Base-by-base conservation (phyloP, 1,284 basidiomycete genomes). In the Cryptococcus depauperatus region DNA sequence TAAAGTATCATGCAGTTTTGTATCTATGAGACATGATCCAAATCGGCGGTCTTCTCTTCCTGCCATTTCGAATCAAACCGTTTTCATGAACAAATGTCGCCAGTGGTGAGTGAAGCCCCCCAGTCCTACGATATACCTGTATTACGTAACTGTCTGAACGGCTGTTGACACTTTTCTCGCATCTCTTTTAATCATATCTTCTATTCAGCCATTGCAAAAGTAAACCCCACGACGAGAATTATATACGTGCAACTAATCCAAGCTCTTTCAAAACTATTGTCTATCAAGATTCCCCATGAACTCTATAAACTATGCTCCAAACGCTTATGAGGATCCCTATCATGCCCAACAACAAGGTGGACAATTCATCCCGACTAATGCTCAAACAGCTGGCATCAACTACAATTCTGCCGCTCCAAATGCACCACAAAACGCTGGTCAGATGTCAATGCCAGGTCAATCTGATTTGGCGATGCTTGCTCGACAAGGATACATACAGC, bases 391-490 rank as follows among this genome's bases (percentile, higher is more conserved):
- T 19, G 18, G 14, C 40, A 14, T 11, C 40, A 21, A n/a, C n/a
- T 18, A 26, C 41, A 23, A 13, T 34, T 27, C 16, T 25, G 38
- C 16, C 5, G 34, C 34, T 5, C n/a, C 35, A 7, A 16, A n/a
- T 7, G 18, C 14, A 14, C 35, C 35, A 23, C 13, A 5, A 10
- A 37, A 37, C 11, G 28, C 35, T 11, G 26, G 29, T 26, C 22
- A 14, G 11, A 43, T 47, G 34, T 21, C 35, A 14, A 44, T 48
- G 43, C 37, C 46, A 18, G 43, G 16, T 22, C 43, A 43, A 4
- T 48, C 50, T 13, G 51, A 56, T 41, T 32, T 56, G 16, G 54
- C 54, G 8, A 45, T 48, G 42, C 18, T 56, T 29, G 54, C 54
- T 28, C 35, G 46, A 37, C 51, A 52, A 42, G 50, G 54, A 22